Conservation (phyloP, 2,329 filamentous ascomycete species). For the Alternaria sp. region DNA sequence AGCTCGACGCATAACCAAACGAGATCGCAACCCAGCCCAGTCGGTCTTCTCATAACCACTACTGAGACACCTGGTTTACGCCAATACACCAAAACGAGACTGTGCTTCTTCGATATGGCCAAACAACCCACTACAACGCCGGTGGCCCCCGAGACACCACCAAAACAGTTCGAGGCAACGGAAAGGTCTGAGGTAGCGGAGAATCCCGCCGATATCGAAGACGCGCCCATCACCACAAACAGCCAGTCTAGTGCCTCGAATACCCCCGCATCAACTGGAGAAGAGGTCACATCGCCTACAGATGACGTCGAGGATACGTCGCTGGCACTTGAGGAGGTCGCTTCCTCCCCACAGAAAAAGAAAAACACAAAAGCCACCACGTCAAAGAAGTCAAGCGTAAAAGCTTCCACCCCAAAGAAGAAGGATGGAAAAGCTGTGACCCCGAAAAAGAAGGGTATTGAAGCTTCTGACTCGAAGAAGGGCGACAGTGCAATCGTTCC, state of each 20-base stretch:
- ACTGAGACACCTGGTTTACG: neutral
- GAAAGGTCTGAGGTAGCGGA: slow-evolving; percentile 16
- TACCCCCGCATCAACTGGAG: neutral
- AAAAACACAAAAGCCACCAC: neutral
- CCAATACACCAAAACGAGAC: neutral
- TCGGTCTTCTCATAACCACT: neutral
- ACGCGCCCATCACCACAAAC: neutral
- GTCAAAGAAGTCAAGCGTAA: neutral
- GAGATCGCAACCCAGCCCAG: neutral
- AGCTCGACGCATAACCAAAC: neutral
- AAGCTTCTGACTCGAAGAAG: neutral
- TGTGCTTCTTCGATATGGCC: slow-evolving; percentile 4
- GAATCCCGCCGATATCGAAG: neutral
- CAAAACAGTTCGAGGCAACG: slow-evolving; percentile 18
- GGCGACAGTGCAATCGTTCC: neutral
- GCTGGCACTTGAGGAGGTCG: neutral
- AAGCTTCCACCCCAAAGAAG: neutral
- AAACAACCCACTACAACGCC: slow-evolving; percentile 15
- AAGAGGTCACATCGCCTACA: neutral
- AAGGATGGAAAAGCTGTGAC: neutral
- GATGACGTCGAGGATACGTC: neutral
- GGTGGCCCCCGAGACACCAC: neutral
- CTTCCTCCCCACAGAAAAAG: neutral
- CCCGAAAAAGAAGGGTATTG: neutral
- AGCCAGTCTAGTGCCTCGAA: neutral